These are phyloP conservation scores for Cenchrus americanus DNA, from an alignment of 176 grass and related monocot species.

Conservation along the genomic window DNA sequence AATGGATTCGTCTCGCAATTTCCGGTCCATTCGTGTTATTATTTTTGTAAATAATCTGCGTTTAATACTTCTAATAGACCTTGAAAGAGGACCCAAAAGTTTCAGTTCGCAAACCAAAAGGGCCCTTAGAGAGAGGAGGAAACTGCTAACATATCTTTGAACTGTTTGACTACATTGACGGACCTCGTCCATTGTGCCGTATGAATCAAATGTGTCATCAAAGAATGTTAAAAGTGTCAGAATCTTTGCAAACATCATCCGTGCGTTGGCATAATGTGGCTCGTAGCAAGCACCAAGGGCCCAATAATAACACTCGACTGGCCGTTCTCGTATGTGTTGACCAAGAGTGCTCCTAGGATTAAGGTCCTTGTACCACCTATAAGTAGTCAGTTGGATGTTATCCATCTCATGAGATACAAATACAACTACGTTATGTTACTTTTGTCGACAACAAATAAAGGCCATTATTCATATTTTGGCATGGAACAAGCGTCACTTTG, in stretches of 20 bases:
- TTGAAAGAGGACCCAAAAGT: no score
- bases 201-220: conserved; percentile 30
- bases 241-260: background rate
- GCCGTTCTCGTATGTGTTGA: background rate
- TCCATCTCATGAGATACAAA: background rate
- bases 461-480: no score
- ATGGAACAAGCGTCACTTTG: no score
- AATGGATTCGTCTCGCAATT: no score
- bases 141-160: background rate
- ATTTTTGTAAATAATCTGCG: no score
- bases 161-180: conserved; percentile 17
- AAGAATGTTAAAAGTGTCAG: background rate
- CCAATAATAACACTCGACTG: conserved; percentile 36
- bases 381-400: background rate
- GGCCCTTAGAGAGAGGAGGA: no score
- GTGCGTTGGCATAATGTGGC: conserved; percentile 9
- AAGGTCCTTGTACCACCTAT: conserved; percentile 21
- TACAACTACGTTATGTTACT: background rate
- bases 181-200: conserved; percentile 26
- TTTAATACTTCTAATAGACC: no score
- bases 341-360: background rate
- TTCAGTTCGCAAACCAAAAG: no score
- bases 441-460: background rate
- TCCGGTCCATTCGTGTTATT: no score
- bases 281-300: conserved; percentile 7